Evolutionary conservation across 345 rosid species (phyloP), one percentile per base, ranked within the genome.

Genomic region (Dimocarpus longan): DNA sequence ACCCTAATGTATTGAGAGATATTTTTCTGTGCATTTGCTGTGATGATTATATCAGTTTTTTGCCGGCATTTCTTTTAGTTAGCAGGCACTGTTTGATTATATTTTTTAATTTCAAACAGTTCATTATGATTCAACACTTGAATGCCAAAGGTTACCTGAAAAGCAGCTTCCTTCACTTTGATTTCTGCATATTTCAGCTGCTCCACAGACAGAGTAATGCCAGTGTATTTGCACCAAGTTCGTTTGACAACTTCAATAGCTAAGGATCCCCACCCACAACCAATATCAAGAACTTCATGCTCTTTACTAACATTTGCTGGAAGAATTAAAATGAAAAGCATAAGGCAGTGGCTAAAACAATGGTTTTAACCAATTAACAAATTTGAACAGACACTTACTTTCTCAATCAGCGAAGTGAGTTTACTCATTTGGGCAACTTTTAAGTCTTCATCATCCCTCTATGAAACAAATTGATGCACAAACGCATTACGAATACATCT

Each of bases 211-310:
- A 95, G 76, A 8, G 98, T 92, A 71, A 95, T 90, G 70, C 98
- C 98, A 0, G 98, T 93, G 80, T 95, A 92, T 78, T 75, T 89
- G 86, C 99, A 95, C 74, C 96, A 93, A 11, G 97, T 95, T 87
- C 84, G 86, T 85, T 80, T 88, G 68, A 95, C 98, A 68, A 91
- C 88, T 85, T 95, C 95, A 44, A 95, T 87, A 42, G 96, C 99
- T 26, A 93, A 87, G 62, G 92, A 82, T 79, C 99, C 99, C 99
- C 99, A 95, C 39, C 99, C 99, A 24, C 89, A 90, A 26, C 99
- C 99, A 56, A 95, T 91, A 78, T 95, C 98, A 8, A 95, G 91
- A 82, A 95, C 85, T 80, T 90, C 92, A 71, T 93, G 93, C 9
- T 82, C 66, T 71, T 86, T 88, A 42, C 73, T 81, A 71, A 95